Percentiles rank a stretch among this genome's conserved stretches.
Evolutionary conservation across 2,329 filamentous ascomycete genomes (phyloP).

Genomic region (Botrytis cinerea): DNA sequence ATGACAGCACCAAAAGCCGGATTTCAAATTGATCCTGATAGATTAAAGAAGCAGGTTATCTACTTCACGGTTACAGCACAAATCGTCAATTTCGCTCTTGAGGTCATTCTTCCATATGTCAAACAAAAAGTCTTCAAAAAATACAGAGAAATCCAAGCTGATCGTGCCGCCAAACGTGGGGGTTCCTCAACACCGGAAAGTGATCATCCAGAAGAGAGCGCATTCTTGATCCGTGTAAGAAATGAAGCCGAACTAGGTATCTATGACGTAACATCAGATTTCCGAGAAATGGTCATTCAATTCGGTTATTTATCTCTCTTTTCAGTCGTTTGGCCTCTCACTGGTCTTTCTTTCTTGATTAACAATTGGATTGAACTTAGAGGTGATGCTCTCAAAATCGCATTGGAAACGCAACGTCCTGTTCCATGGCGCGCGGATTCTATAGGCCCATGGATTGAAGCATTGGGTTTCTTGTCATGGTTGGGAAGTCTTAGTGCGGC

Average conservation of each 20-base stretch:
- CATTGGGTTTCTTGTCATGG: constrained; percentile 89
- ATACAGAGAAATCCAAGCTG: constrained; percentile 71
- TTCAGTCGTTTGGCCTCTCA: constrained; percentile 93
- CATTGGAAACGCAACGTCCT: constrained; percentile 82
- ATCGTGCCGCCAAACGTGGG: constrained; percentile 58
- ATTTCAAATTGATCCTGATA: constrained; percentile 80
- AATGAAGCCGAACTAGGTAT: constrained; percentile 77
- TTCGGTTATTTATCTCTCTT: constrained; percentile 86
- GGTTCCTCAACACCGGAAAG: constrained; percentile 45
- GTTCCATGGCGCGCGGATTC: constrained; percentile 89
- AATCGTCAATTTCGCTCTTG: constrained; percentile 81
- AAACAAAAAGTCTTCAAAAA: constrained; percentile 79
- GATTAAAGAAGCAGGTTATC: constrained; percentile 88
- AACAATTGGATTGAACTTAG: constrained; percentile 97
- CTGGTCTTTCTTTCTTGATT: constrained; percentile 81
- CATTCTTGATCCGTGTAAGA: constrained; percentile 79
- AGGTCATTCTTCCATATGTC: constrained; percentile 80
- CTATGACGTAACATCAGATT: constrained; percentile 89
- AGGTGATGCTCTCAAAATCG: constrained; percentile 92
- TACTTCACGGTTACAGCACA: constrained; percentile 96
- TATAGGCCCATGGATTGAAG: constrained; percentile 89
- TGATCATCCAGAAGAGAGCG: constrained; percentile 75
- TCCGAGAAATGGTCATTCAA: constrained; percentile 91
- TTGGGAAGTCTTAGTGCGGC: constrained; percentile 85
- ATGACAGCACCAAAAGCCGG: constrained; percentile 56